phyloP scores from a whole-genome alignment of 306 rosid genomes.

The Carpinus viminea region DNA sequence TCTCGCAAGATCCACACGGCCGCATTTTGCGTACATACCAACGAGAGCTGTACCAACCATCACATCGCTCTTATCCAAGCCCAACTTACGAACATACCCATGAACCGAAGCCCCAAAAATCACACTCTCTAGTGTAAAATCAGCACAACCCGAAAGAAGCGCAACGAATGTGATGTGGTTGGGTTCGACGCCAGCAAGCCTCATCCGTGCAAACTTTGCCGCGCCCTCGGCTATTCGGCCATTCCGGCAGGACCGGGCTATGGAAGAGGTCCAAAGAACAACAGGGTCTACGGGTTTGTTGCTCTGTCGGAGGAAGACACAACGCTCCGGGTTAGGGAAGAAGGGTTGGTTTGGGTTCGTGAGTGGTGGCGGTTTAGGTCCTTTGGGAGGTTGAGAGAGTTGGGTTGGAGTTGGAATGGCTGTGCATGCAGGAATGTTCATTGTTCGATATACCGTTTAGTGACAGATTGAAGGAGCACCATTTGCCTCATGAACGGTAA shows the following conservation, averaged over 20 bases:
- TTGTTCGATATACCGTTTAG: slow-evolving; percentile 18
- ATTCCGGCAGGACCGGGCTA: slow-evolving; percentile 59
- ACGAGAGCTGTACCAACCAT: slow-evolving; percentile 80
- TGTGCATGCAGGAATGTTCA: slow-evolving; percentile 43
- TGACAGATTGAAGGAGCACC: not conserved
- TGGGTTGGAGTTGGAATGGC: slow-evolving; percentile 38
- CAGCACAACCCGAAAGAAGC: slow-evolving; percentile 74
- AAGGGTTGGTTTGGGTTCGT: slow-evolving; percentile 27
- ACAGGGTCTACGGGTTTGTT: slow-evolving; percentile 36
- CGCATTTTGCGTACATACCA: slow-evolving; percentile 75
- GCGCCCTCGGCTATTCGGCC: slow-evolving; percentile 67
- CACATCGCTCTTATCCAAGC: slow-evolving; percentile 54
- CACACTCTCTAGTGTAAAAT: slow-evolving; percentile 32
- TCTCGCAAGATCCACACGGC: slow-evolving; percentile 48
- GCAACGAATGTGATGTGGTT: slow-evolving; percentile 71
- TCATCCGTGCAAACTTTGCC: slow-evolving; percentile 55
- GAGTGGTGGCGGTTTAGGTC: slow-evolving; percentile 22
- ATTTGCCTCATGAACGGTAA: not conserved
- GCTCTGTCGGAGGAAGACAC: slow-evolving; percentile 27
- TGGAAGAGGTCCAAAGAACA: slow-evolving; percentile 76
- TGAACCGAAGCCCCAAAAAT: slow-evolving; percentile 60
- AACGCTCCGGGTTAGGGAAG: slow-evolving; percentile 27
- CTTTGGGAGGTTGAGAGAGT: slow-evolving; percentile 39
- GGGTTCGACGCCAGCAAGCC: slow-evolving; percentile 61
- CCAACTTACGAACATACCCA: slow-evolving; percentile 53